A percentile compares a stretch with the other conserved stretches of the same genome.
These are phyloP conservation scores for Hygrocybe coccinea DNA, from an alignment of 768 basidiomycete genomes.

Conservation along the genomic window DNA sequence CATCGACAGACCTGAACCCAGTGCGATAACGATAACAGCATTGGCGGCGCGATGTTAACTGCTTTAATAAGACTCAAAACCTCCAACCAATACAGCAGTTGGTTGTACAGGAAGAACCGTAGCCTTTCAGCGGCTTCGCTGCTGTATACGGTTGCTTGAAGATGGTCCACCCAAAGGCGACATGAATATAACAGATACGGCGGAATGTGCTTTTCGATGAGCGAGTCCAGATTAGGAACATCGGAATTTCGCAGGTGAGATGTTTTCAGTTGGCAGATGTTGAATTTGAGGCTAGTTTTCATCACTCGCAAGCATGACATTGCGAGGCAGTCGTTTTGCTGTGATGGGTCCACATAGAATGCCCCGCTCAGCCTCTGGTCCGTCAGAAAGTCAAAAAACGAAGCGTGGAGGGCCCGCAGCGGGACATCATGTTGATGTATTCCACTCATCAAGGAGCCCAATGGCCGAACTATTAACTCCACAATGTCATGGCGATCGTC, in stretches of 20 bases:
- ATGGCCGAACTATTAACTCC: too few relatives aligned
- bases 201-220: constrained; percentile 24
- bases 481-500: too few relatives aligned
- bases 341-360: too few relatives aligned
- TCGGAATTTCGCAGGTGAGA: constrained; percentile 30
- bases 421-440: too few relatives aligned
- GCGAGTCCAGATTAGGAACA: constrained; percentile 14
- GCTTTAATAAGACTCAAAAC: constrained; percentile 23
- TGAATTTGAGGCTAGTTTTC: constrained; percentile 32
- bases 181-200: constrained; percentile 33
- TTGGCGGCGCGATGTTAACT: not conserved
- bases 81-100: constrained; percentile 38
- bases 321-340: constrained; percentile 18
- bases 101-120: constrained; percentile 16
- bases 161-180: constrained; percentile 34
- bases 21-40: too few relatives aligned
- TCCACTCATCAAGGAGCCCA: too few relatives aligned
- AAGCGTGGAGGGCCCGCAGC: too few relatives aligned
- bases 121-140: too few relatives aligned
- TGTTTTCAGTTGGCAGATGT: constrained; percentile 35
- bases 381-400: too few relatives aligned
- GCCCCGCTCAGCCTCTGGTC: too few relatives aligned
- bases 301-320: constrained; percentile 27
- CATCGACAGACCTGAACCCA: not conserved
- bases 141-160: not conserved